Base-by-base conservation (phyloP, 2,329 filamentous ascomycete species). In the Hypocrella siamensis region DNA sequence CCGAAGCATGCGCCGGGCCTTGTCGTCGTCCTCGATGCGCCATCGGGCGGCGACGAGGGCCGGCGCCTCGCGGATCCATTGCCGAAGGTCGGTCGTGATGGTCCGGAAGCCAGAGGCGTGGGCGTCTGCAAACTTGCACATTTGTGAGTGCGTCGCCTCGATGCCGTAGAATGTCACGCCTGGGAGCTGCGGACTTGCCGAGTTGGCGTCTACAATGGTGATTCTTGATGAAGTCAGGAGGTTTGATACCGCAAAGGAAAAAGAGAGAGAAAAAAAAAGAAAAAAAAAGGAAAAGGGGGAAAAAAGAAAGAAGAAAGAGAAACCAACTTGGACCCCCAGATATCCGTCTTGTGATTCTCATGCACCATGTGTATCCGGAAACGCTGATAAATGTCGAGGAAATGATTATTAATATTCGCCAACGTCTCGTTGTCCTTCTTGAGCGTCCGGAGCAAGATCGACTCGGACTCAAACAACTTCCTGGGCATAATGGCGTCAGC, bases 281-380 rank as follows among this genome's bases (percentile, higher is more conserved):
- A 12, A 22, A 12, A 12, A 12, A 6, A n/a, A 9, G 9, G 9
- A 6, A 15, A 26, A 26, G 25, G 14, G 25, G 14, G 25, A 26
- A 12, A 12, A 21, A 21, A 17, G 14, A 15, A 21, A 9, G 21
- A 12, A 15, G 15, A 3, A 8, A 12, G 6, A 11, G 8, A 9
- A n/a, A 44, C 56, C 28, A 43, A 60, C 56, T 57, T 73, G 1
- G 71, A 71, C 3, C 70, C 72, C 41, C 69, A 76, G 22, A 84
- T 44, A 39, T 82, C 71, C 1, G 77, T 81, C 38, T 75, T 77
- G 41, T 76, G 70, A 28, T 75, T 76, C 46, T 86, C 80, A 34
- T 84, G 78, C 24, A 75, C 80, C 66, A 84, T 82, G 44, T 79
- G 79, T 31, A 85, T 73, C 40, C 72, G 67, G 46, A 81, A 84